A percentile compares a stretch with the other conserved stretches of the same genome.
phyloP scores from a whole-genome alignment of 768 basidiomycete genomes.

The Amylocystis lapponica region DNA sequence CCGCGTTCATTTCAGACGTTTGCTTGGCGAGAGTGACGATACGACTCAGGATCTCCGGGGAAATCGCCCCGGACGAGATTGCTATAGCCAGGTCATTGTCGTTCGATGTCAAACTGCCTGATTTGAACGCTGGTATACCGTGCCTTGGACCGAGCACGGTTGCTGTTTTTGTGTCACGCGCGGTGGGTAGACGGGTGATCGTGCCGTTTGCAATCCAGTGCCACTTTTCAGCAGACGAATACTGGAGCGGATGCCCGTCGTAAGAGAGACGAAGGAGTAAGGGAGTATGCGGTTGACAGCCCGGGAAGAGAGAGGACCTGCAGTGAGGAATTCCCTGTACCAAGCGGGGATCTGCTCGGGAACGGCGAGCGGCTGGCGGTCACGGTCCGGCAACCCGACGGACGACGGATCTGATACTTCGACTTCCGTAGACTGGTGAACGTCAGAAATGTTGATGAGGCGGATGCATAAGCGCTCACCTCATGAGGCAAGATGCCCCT shows the following conservation, averaged over 20 bases:
- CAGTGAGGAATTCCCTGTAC: slow-evolving; percentile 45
- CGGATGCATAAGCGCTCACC: slow-evolving; percentile 19
- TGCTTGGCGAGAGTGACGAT: slow-evolving; percentile 39
- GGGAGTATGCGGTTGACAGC: slow-evolving; percentile 56
- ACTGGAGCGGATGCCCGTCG: slow-evolving; percentile 55
- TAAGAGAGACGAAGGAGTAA: slow-evolving; percentile 59
- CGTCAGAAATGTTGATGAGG: neutral
- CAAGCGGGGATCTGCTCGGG: slow-evolving; percentile 37
- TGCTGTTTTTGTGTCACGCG: slow-evolving; percentile 37
- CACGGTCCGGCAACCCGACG: neutral
- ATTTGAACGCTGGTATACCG: slow-evolving; percentile 38
- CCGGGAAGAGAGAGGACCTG: slow-evolving; percentile 36
- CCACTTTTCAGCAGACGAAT: slow-evolving; percentile 58
- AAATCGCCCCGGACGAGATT: slow-evolving; percentile 40
- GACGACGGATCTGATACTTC: neutral
- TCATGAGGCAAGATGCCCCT: slow-evolving; percentile 45
- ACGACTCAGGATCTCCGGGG: slow-evolving; percentile 25
- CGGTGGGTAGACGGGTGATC: slow-evolving; percentile 37
- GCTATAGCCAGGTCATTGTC: slow-evolving; percentile 40
- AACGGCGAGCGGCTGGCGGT: neutral
- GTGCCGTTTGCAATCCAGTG: slow-evolving; percentile 40
- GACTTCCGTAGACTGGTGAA: too few species aligned
- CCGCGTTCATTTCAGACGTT: slow-evolving; percentile 21
- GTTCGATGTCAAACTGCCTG: slow-evolving; percentile 35
- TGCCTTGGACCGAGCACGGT: slow-evolving; percentile 43